Conservation (phyloP, 2,329 filamentous ascomycete species). For the Dothiorella sarmentorum region DNA sequence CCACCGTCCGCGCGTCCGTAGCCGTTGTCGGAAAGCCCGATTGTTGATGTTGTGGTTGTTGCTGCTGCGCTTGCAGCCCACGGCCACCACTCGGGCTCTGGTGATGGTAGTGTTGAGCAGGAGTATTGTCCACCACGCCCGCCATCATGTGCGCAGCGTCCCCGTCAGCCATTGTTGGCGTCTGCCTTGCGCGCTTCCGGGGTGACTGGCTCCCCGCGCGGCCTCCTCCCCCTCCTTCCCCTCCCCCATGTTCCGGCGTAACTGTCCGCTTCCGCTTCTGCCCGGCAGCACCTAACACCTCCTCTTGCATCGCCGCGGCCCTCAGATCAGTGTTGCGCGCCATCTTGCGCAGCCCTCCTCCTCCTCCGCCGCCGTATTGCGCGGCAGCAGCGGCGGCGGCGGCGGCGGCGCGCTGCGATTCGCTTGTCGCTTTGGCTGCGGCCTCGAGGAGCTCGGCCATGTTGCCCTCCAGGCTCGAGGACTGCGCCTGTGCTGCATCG, state of each 20-base stretch:
- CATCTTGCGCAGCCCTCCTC: not conserved
- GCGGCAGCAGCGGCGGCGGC: not conserved
- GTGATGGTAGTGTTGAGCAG: not conserved
- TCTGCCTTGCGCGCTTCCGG: slow-evolving; percentile 22
- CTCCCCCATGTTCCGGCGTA: not conserved
- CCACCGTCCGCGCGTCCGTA: slow-evolving; percentile 47
- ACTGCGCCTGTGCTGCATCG: not conserved
- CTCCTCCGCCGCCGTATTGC: not conserved
- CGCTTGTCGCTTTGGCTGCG: slow-evolving; percentile 35
- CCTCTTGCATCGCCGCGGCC: slow-evolving; percentile 10
- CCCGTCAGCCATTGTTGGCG: not conserved
- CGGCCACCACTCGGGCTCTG: not conserved
- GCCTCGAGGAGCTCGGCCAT: slow-evolving; percentile 37
- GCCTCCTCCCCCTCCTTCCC: not conserved
- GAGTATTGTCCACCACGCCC: too few species aligned
- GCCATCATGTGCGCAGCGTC: too few species aligned
- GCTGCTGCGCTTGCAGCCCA: not conserved
- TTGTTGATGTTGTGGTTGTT: too few species aligned
- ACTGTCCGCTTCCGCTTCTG: slow-evolving; percentile 12
- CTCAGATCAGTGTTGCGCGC: slow-evolving; percentile 7
- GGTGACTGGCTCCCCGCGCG: slow-evolving; percentile 17
- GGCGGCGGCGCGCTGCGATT: slow-evolving; percentile 16
- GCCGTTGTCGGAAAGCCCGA: too few species aligned
- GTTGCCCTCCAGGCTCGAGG: not conserved
- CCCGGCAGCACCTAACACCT: not conserved